These are phyloP conservation scores for Acmispon strigosus DNA, from an alignment of 306 rosid genomes.

Conservation along the genomic window DNA sequence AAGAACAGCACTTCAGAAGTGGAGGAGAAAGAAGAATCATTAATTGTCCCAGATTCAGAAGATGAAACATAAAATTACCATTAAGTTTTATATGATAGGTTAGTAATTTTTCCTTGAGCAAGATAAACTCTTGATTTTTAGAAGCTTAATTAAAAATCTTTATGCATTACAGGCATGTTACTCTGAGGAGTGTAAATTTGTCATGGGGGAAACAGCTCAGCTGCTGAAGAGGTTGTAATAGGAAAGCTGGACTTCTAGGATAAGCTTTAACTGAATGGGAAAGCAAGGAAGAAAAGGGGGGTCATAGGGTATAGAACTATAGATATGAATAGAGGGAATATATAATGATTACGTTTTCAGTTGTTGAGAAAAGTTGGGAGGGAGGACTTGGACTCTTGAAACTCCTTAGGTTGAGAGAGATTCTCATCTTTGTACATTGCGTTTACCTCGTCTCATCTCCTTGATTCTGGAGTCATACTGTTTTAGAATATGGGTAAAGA, in stretches of 20 bases:
- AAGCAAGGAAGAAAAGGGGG: background rate
- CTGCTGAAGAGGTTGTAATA: background rate
- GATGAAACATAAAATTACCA: conserved; percentile 15
- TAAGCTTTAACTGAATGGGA: conserved; percentile 9
- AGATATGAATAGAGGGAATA: background rate
- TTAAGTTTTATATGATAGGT: background rate
- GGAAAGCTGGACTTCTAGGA: background rate
- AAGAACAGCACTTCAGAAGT: conserved; percentile 32
- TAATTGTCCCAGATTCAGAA: conserved; percentile 16
- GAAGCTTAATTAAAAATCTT: background rate
- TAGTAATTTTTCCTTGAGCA: background rate
- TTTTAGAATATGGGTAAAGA: background rate
- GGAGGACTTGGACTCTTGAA: background rate
- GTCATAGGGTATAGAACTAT: background rate
- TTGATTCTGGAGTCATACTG: background rate
- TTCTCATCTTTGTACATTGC: conserved; percentile 1
- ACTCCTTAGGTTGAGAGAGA: background rate
- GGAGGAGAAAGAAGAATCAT: conserved; percentile 39
- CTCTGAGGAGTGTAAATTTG: background rate
- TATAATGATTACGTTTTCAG: background rate
- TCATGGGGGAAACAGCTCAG: background rate
- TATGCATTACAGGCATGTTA: background rate
- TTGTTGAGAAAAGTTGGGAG: background rate
- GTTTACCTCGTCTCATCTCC: background rate
- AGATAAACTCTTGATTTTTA: background rate